Percentiles rank a stretch among this genome's conserved stretches.
phyloP scores from a whole-genome alignment of 1,284 basidiomycete species.

The Anthracocystis panici-leucophaei region DNA sequence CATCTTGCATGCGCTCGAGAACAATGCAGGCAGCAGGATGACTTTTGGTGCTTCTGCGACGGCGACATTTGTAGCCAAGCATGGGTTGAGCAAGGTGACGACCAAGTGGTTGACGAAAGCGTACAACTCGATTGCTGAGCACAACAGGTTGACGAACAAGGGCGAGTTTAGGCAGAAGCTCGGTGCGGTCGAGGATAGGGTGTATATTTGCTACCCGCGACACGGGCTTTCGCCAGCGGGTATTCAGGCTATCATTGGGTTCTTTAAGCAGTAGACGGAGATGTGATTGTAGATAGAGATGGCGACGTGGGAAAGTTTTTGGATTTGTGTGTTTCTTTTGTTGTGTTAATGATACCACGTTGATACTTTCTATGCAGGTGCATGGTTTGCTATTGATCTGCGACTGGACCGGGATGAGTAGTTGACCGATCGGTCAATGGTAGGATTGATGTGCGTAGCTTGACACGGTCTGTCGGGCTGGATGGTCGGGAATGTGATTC shows the following conservation, averaged over 20 bases:
- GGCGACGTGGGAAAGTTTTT: no score
- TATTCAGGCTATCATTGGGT: slow-evolving; percentile 61
- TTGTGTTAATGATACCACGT: slow-evolving; percentile 2
- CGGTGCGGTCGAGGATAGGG: slow-evolving; percentile 57
- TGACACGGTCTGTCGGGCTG: slow-evolving; percentile 7
- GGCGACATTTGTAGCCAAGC: slow-evolving; percentile 50
- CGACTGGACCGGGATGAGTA: not conserved
- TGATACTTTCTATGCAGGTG: not conserved
- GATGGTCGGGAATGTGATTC: not conserved
- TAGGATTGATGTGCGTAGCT: not conserved
- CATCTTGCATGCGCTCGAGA: slow-evolving; percentile 73
- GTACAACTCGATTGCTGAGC: slow-evolving; percentile 54
- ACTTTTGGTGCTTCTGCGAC: slow-evolving; percentile 70
- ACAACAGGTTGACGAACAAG: slow-evolving; percentile 58
- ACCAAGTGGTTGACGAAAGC: slow-evolving; percentile 56
- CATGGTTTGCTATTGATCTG: not conserved
- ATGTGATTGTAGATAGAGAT: not conserved
- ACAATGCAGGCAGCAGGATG: slow-evolving; percentile 71
- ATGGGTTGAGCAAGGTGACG: slow-evolving; percentile 58
- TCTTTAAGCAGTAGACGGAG: slow-evolving; percentile 54
- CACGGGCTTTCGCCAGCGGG: slow-evolving; percentile 59
- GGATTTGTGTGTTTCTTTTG: not conserved
- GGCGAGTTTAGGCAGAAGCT: slow-evolving; percentile 66
- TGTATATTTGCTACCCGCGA: slow-evolving; percentile 62
- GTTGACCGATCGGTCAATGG: slow-evolving; percentile 3